Base-by-base conservation (phyloP, 345 rosid genomes). In the Barbarea vulgaris region DNA sequence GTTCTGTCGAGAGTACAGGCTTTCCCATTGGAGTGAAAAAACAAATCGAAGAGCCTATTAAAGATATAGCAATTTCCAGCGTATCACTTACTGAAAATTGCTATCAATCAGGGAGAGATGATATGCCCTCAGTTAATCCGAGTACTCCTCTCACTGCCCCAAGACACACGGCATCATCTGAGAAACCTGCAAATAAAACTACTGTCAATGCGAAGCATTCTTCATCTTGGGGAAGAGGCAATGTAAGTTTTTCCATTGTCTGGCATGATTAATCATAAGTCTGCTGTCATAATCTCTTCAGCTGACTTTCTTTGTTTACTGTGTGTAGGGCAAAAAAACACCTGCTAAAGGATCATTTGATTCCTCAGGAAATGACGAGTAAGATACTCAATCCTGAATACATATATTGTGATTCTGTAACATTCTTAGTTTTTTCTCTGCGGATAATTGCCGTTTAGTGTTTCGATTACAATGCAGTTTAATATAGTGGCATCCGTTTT, bases 351-450 rank as follows among this genome's bases (percentile, higher is more conserved):
- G 91, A 61, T 91, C 97, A 30, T 87, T 94, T 80, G 98, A 90
- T 84, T 85, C 83, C 79, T 90, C 97, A 27, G 97, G 93, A 59
- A 96, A 91, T 85, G 98, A 94, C 76, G 98, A 94, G 98, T 94
- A 86, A 86, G 97, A 81, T 78, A 48, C 46, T 78, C 51, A 46
- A 9, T 51, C 52, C 59, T 52, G 52, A 28, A 67, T 78, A 33
- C 65, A 33, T 66, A 31, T 53, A 62, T 25, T 42, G 21, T 44
- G 33, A 18, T n/a, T 34, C 62, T 30, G 13, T 15, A 39, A 15
- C 64, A 61, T 19, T 58, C 51, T 10, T 64, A 24, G 33, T 6
- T 54, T 13, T 5, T 14, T 14, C 9, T 54, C 18, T 25, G 59
- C 25, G 21, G 25, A 48, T 48, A 48, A 48, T 52, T 41, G 13